Percentiles rank a stretch among this genome's conserved stretches.
phyloP scores from a whole-genome alignment of 2,329 filamentous ascomycete genomes.

The Diaporthe eres region DNA sequence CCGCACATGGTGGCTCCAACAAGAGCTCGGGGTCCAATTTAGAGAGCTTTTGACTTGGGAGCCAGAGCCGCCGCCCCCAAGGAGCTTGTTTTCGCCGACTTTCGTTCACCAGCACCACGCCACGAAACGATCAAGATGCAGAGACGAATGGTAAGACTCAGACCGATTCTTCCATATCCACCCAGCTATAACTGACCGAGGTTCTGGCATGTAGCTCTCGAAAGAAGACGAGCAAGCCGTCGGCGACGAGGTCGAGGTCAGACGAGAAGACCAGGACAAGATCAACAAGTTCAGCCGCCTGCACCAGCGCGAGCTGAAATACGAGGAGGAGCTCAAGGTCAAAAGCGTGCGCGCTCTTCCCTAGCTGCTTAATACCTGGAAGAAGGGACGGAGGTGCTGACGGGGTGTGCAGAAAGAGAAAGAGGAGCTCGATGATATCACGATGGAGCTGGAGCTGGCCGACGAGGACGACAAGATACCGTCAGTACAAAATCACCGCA shows the following conservation, averaged over 20 bases:
- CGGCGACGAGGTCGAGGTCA: slow-evolving; percentile 90
- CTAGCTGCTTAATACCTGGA: no score
- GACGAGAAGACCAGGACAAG: slow-evolving; percentile 97
- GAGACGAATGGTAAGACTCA: slow-evolving; percentile 70
- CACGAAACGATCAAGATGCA: slow-evolving; percentile 57
- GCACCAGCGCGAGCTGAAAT: slow-evolving; percentile 84
- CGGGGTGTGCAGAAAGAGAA: slow-evolving; percentile 85
- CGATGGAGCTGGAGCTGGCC: slow-evolving; percentile 90
- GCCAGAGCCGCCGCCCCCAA: background rate
- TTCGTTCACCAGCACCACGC: background rate
- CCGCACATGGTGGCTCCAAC: slow-evolving; percentile 25
- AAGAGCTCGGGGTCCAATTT: slow-evolving; percentile 22
- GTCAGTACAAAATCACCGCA: slow-evolving; percentile 64
- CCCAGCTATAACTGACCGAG: slow-evolving; percentile 38
- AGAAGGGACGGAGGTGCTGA: slow-evolving; percentile 39
- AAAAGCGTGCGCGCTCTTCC: slow-evolving; percentile 76
- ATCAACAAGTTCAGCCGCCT: slow-evolving; percentile 98
- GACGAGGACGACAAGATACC: slow-evolving; percentile 95
- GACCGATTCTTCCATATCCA: accelerated
- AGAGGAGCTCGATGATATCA: slow-evolving; percentile 95
- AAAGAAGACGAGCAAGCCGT: slow-evolving; percentile 89
- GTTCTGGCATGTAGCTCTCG: slow-evolving; percentile 75
- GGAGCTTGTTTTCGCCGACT: background rate
- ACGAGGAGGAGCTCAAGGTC: slow-evolving; percentile 84
- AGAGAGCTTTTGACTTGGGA: background rate